A percentile compares a stretch with the other conserved stretches of the same genome.
Evolutionary conservation across 768 basidiomycete genomes (phyloP).

Genomic region (Tephrocybe sp.): DNA sequence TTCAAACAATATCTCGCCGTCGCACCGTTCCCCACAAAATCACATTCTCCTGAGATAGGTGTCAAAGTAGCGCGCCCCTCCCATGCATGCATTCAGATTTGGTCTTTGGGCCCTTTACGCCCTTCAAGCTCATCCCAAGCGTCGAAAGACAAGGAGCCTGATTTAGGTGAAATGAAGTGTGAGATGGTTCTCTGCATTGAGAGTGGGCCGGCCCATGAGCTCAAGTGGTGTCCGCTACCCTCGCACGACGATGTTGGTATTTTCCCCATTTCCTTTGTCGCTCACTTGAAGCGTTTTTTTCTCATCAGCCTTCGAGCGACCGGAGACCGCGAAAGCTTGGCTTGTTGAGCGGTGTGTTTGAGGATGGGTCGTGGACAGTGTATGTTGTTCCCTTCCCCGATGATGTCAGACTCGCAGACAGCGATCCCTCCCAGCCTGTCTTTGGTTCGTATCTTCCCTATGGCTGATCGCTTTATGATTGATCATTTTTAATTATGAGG

Average conservation of each 20-base stretch:
- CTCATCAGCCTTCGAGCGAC: constrained; percentile 7
- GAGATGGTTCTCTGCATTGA: constrained; percentile 87
- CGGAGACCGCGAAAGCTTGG: constrained; percentile 64
- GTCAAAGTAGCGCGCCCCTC: constrained; percentile 53
- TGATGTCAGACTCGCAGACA: constrained; percentile 35
- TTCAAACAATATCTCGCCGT: constrained; percentile 85
- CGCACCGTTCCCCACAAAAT: constrained; percentile 65
- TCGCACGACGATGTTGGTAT: constrained; percentile 57
- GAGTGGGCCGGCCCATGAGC: constrained; percentile 73
- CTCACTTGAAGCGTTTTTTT: neutral
- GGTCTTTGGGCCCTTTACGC: constrained; percentile 48
- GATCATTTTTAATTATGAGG: constrained; percentile 1
- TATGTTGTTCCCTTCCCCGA: constrained; percentile 79
- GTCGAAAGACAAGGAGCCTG: constrained; percentile 11
- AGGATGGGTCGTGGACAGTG: constrained; percentile 82
- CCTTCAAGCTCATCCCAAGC: neutral
- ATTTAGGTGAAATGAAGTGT: constrained; percentile 60
- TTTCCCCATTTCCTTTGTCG: neutral
- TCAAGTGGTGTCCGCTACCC: constrained; percentile 94
- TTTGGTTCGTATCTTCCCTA: constrained; percentile 42
- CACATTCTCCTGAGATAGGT: constrained; percentile 68
- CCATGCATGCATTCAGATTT: constrained; percentile 82
- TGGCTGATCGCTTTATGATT: neutral
- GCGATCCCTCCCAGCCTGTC: constrained; percentile 35
- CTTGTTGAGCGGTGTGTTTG: constrained; percentile 79